Evolutionary conservation across 331 rosid species (phyloP).

Genomic region (Stylosanthes scabra): DNA sequence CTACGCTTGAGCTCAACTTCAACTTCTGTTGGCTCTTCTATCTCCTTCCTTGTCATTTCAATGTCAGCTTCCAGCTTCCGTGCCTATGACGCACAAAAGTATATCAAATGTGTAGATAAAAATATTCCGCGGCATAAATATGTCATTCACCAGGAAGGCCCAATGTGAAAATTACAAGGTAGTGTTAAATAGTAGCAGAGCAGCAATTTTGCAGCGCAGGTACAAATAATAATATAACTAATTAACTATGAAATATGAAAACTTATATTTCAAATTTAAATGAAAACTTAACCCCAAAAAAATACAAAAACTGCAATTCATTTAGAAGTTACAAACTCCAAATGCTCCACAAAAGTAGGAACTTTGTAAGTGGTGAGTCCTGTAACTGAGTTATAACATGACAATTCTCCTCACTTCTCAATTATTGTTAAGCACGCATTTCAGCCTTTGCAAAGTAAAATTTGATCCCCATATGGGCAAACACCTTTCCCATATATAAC

Average conservation of each 20-base stretch:
- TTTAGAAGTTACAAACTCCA: constrained; percentile 8
- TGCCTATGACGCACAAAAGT: constrained; percentile 58
- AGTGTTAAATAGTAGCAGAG: background rate
- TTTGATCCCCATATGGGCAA: background rate
- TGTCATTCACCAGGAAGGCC: constrained; percentile 12
- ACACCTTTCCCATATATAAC: background rate
- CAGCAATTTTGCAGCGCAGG: background rate
- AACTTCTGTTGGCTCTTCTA: constrained; percentile 91
- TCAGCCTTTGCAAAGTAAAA: background rate
- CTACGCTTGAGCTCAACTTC: constrained; percentile 90
- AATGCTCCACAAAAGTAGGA: background rate
- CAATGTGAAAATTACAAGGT: constrained; percentile 9
- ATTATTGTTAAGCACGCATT: constrained; percentile 17
- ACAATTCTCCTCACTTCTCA: background rate
- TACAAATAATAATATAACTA: background rate
- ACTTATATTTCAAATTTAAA: too few relatives aligned
- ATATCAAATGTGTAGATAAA: background rate
- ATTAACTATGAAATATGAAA: too few relatives aligned
- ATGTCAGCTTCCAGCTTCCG: constrained; percentile 75
- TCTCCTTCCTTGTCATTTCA: constrained; percentile 81
- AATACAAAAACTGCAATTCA: background rate
- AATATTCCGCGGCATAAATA: constrained; percentile 13
- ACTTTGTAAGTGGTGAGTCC: background rate
- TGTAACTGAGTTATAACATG: constrained; percentile 5
- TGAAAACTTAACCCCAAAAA: too few relatives aligned